Evolutionary conservation across 2,329 filamentous ascomycete species (phyloP).

Genomic region (Colletotrichum destructivum): DNA sequence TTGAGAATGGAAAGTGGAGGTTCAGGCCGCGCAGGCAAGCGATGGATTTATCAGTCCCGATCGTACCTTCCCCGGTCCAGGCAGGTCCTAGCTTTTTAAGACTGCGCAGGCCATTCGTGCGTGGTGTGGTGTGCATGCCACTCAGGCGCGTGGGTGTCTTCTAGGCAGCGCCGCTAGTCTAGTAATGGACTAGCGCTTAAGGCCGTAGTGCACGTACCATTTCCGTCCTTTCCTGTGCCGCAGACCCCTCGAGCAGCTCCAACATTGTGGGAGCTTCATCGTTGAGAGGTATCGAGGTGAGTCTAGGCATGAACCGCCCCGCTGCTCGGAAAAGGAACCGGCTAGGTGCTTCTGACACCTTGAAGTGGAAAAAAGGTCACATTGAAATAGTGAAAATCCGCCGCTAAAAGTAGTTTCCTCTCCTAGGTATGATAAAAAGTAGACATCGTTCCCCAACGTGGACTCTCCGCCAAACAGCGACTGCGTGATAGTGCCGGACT

Average conservation of each 20-base stretch:
- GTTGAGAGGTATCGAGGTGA: background rate
- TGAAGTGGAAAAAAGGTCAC: no score
- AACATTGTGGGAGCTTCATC: background rate
- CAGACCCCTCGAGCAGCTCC: background rate
- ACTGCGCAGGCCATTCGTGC: slow-evolving; percentile 20
- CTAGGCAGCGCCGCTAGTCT: slow-evolving; percentile 33
- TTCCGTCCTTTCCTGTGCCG: slow-evolving; percentile 7
- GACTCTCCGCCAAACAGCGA: background rate
- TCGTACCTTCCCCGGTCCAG: slow-evolving; percentile 39
- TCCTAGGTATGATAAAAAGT: background rate
- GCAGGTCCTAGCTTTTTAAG: slow-evolving; percentile 37
- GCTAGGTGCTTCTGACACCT: no score
- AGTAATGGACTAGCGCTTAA: slow-evolving; percentile 7
- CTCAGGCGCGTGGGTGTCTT: slow-evolving; percentile 5
- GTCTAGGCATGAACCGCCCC: background rate
- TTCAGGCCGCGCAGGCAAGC: slow-evolving; percentile 25
- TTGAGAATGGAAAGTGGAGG: slow-evolving; percentile 32
- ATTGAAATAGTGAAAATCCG: background rate
- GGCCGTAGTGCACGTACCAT: slow-evolving; percentile 26
- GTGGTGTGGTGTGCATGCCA: slow-evolving; percentile 21
- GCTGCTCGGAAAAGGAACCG: background rate
- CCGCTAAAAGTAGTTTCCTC: no score
- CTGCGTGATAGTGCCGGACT: no score
- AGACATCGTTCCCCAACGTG: no score
- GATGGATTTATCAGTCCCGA: slow-evolving; percentile 38